phyloP scores from a whole-genome alignment of 2,329 filamentous ascomycete species.

The Colletotrichum gloeosporioides region DNA sequence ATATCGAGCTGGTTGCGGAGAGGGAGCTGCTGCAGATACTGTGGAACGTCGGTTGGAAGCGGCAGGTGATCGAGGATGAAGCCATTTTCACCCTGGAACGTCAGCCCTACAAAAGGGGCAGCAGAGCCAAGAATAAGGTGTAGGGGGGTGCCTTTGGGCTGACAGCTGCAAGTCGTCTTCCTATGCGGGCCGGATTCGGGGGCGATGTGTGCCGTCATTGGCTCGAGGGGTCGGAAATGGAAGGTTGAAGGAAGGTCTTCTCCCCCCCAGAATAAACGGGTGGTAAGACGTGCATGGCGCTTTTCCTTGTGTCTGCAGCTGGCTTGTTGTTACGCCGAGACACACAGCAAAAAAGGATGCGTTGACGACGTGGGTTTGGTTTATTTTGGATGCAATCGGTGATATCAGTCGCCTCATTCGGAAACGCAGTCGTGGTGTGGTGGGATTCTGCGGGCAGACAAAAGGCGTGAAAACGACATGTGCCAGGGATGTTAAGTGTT shows the following conservation, averaged over 20 bases:
- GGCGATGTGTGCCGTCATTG: neutral
- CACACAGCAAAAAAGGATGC: neutral
- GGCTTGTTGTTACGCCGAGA: neutral
- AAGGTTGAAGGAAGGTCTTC: neutral
- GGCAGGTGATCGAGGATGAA: neutral
- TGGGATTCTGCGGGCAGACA: neutral
- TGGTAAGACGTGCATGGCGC: slow-evolving; percentile 1
- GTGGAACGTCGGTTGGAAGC: slow-evolving; percentile 8
- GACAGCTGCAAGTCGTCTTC: neutral
- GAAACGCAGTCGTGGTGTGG: neutral
- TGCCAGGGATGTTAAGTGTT: neutral
- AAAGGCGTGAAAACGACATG: neutral
- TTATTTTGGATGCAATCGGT: neutral
- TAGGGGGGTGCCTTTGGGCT: neutral
- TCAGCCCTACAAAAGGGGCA: slow-evolving; percentile 9
- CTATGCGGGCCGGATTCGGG: neutral
- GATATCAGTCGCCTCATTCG: neutral
- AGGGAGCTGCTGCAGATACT: neutral
- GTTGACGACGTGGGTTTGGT: neutral
- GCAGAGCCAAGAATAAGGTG: neutral
- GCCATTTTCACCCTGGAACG: neutral
- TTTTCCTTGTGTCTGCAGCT: neutral
- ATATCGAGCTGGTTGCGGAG: neutral
- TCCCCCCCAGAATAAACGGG: neutral
- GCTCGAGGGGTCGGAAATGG: neutral